phyloP scores from a whole-genome alignment of 2,329 filamentous ascomycete species.

The Beauveria australis region DNA sequence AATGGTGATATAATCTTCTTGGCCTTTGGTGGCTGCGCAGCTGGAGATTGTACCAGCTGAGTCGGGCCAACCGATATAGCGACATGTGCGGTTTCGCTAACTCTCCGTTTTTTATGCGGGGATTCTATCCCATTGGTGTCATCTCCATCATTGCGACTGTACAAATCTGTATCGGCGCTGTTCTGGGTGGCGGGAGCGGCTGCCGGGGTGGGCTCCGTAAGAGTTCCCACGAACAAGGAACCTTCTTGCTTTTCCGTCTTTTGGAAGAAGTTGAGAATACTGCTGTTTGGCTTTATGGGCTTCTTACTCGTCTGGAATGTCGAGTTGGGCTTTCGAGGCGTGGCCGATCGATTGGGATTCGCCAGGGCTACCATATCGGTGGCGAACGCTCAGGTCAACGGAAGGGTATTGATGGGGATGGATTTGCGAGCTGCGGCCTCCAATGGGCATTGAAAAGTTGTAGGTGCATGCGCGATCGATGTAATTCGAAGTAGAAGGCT shows the following conservation, averaged over 20 bases:
- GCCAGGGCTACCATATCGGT: constrained; percentile 26
- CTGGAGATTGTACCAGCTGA: background rate
- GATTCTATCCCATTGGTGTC: constrained; percentile 28
- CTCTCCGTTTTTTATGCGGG: constrained; percentile 22
- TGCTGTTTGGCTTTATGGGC: constrained; percentile 45
- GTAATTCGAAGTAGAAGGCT: too few species aligned
- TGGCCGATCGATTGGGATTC: constrained; percentile 24
- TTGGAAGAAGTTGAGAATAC: constrained; percentile 68
- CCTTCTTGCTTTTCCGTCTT: constrained; percentile 55
- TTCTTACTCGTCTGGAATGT: constrained; percentile 23
- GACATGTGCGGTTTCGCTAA: constrained; percentile 18
- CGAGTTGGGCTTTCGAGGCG: constrained; percentile 23
- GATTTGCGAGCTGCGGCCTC: background rate
- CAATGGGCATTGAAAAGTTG: background rate
- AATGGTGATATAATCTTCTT: constrained; percentile 44
- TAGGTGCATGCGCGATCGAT: background rate
- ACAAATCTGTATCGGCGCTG: constrained; percentile 14
- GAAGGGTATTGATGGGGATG: background rate
- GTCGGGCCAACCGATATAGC: constrained; percentile 14
- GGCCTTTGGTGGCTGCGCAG: constrained; percentile 12
- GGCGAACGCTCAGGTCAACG: background rate
- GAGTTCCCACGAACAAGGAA: constrained; percentile 44
- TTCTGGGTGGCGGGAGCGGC: constrained; percentile 15
- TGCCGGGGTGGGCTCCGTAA: constrained; percentile 12
- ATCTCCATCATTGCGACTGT: constrained; percentile 20